phyloP scores from a whole-genome alignment of 2,329 filamentous ascomycete genomes.

The Claviceps sp. region DNA sequence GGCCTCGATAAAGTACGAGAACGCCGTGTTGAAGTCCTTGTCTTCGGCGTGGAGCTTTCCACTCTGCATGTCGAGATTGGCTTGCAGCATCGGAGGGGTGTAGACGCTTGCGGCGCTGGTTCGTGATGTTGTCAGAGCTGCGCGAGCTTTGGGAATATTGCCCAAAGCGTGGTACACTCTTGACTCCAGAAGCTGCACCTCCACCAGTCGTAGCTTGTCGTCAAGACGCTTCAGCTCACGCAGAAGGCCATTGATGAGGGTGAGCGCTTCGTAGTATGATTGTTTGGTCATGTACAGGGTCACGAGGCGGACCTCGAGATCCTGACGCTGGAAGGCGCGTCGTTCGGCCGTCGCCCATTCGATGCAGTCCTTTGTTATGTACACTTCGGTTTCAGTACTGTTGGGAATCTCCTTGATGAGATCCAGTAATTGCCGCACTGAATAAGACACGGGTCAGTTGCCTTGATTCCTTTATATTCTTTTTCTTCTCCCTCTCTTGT shows the following conservation, averaged over 20 bases:
- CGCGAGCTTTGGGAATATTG: constrained; percentile 90
- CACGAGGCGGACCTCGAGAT: constrained; percentile 91
- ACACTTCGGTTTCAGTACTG: constrained; percentile 85
- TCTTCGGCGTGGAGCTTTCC: constrained; percentile 98
- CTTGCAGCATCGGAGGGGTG: constrained; percentile 87
- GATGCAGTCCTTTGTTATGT: constrained; percentile 97
- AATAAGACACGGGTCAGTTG: constrained; percentile 2
- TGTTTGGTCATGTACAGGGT: constrained; percentile 93
- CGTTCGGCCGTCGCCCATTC: constrained; percentile 95
- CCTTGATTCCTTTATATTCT: not conserved
- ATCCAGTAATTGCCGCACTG: constrained; percentile 93
- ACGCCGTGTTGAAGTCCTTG: constrained; percentile 97
- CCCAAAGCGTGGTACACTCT: constrained; percentile 94
- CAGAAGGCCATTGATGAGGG: constrained; percentile 89
- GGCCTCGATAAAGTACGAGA: constrained; percentile 98
- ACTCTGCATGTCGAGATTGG: constrained; percentile 96
- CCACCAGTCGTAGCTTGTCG: constrained; percentile 94
- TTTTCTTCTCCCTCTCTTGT: not conserved
- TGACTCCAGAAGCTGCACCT: constrained; percentile 94
- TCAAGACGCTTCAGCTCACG: constrained; percentile 96
- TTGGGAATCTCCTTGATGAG: constrained; percentile 89
- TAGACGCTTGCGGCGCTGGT: constrained; percentile 96
- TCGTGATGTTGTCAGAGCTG: constrained; percentile 83
- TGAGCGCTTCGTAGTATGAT: constrained; percentile 92
- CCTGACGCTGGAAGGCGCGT: constrained; percentile 91